Evolutionary conservation across 1,284 basidiomycete species (phyloP), one percentile per base, ranked within the genome.

Genomic region (Ustilago sp.): DNA sequence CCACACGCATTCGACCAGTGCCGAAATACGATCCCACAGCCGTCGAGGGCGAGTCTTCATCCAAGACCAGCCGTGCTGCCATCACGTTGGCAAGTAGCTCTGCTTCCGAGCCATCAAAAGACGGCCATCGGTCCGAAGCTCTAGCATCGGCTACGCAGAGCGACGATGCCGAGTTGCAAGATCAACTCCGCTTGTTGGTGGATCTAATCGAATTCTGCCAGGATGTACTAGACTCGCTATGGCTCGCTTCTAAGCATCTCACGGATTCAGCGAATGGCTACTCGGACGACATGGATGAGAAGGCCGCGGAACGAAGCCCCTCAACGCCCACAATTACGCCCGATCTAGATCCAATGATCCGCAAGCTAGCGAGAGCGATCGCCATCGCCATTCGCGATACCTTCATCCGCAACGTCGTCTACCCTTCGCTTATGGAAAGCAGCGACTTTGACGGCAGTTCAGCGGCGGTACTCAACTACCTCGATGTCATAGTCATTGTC

Each of bases 401-500:
- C 47, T 97, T 97, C 86, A 88, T 98, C 34, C 93, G 95, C 87
- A 96, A 95, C 80, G 92, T 98, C 32, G 88, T 98, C 36, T 97
- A 97, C 84, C 94, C 95, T 0, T 94, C 94, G 6, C 90, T 99
- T 56, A 89, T 98, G 57, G 95, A 98, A 84, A 97, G 94, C 86
- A 95, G 94, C 0, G 93, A 94, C 72, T 86, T 88, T 7, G 95
- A 99, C 86, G 95, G 95, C 31, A 97, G 94, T 75, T 93, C 95
- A 0, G 93, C 97, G 1, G 96, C 96, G 2, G 94, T 98, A 59
- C 92, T 98, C 90, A 94, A 93, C n/a, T 98, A 99, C 82, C 91
- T 98, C 71, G 94, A 98, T n/a, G 74, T 81, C 8, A 64, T 83
- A 3, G 53, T 81, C 38, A 67, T 70, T 13, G 76, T 79, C 17